Evolutionary conservation across 2,329 filamentous ascomycete genomes (phyloP).

Genomic region (Triangularia verruculosa): DNA sequence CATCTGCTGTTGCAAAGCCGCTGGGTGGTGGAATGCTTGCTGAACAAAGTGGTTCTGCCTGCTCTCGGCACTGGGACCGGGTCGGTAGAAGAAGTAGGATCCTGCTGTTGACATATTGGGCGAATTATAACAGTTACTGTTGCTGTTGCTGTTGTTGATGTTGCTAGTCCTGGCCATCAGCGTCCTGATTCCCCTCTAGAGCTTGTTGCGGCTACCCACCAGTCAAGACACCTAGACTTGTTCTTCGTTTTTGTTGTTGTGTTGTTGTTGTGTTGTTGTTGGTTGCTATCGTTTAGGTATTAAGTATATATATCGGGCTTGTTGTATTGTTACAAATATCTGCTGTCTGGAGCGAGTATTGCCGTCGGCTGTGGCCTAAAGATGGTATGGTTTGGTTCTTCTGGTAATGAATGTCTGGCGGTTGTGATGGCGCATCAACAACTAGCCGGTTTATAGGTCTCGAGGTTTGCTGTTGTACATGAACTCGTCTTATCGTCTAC

Average conservation of each 20-base stretch:
- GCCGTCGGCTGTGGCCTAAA: constrained; percentile 36
- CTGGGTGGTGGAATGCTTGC: constrained; percentile 35
- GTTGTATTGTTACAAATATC: constrained; percentile 33
- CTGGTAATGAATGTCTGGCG: constrained; percentile 46
- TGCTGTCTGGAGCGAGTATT: constrained; percentile 25
- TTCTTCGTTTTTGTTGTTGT: constrained; percentile 9
- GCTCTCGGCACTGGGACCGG: constrained; percentile 69
- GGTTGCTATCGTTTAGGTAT: constrained; percentile 23
- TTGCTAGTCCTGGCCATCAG: constrained; percentile 21
- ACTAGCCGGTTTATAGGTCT: constrained; percentile 34
- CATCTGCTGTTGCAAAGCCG: constrained; percentile 41
- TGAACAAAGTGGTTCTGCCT: constrained; percentile 75
- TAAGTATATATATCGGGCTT: constrained; percentile 31
- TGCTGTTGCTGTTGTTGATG: constrained; percentile 21
- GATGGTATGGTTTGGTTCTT: constrained; percentile 38
- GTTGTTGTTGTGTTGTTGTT: no score
- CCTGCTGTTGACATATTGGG: constrained; percentile 54
- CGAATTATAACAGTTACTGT: not conserved
- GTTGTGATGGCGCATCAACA: constrained; percentile 34
- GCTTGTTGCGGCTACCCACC: constrained; percentile 31
- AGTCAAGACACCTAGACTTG: constrained; percentile 25
- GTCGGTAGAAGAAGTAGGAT: constrained; percentile 85
- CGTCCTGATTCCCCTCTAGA: constrained; percentile 10
- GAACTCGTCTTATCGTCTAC: constrained; percentile 29
- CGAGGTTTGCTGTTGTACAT: constrained; percentile 36